These are phyloP conservation scores for Populus hybrid DNA, from an alignment of 441 rosid species.

Conservation along the genomic window DNA sequence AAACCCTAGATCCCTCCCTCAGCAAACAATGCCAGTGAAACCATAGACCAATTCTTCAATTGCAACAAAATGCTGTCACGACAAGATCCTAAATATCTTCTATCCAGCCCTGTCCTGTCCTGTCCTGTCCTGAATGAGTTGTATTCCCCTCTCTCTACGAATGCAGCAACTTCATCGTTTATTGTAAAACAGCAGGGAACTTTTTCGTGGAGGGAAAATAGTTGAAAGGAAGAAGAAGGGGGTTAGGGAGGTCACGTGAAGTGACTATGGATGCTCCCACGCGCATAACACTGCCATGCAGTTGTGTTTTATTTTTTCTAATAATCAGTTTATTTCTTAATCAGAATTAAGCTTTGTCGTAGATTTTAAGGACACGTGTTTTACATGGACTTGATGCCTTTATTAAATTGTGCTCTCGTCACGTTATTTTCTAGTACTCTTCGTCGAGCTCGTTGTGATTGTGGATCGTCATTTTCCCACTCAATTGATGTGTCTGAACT, in stretches of 20 bases:
- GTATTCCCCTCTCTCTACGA: not conserved
- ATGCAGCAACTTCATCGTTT: not conserved
- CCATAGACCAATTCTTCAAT: slow-evolving; percentile 5
- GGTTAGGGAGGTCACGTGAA: slow-evolving; percentile 13
- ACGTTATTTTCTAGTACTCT: too few species aligned
- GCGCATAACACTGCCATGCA: too few species aligned
- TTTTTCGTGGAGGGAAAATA: not conserved
- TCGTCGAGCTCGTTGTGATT: too few species aligned
- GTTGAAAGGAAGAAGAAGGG: not conserved
- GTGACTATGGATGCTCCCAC: too few species aligned
- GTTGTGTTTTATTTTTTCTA: too few species aligned
- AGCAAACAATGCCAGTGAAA: slow-evolving; percentile 14
- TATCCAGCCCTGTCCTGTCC: not conserved
- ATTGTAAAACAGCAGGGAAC: not conserved
- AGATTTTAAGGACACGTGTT: too few species aligned
- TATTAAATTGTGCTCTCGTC: too few species aligned
- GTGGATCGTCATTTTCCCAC: too few species aligned
- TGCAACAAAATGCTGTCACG: slow-evolving; percentile 1
- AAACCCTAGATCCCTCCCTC: slow-evolving; percentile 23
- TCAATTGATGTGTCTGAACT: too few species aligned
- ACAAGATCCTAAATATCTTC: slow-evolving; percentile 9
- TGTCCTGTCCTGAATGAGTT: not conserved
- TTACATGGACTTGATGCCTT: too few species aligned
- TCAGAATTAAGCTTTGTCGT: too few species aligned
- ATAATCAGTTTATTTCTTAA: too few species aligned